Percentiles rank a stretch among this genome's conserved stretches.
Evolutionary conservation across 2,329 filamentous ascomycete genomes (phyloP).

Genomic region (Aspergillus sp.): DNA sequence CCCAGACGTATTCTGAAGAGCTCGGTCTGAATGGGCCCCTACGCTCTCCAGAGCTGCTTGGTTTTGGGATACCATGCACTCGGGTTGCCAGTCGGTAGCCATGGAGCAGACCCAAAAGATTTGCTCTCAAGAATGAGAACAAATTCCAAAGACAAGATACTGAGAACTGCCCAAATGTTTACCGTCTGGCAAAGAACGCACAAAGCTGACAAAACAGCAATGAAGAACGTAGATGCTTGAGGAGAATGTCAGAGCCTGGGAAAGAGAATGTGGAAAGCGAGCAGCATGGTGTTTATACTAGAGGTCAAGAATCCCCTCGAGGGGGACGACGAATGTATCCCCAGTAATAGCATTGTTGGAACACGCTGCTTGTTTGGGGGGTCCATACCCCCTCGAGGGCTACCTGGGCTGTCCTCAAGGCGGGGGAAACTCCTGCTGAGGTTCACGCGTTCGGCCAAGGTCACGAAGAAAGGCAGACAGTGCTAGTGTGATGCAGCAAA

Average conservation of each 20-base stretch:
- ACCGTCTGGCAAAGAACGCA: constrained; percentile 40
- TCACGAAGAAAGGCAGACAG: constrained; percentile 29
- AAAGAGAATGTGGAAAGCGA: constrained; percentile 46
- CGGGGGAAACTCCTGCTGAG: constrained; percentile 26
- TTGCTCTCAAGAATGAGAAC: constrained; percentile 42
- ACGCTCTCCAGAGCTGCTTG: constrained; percentile 37
- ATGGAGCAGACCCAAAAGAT: constrained; percentile 35
- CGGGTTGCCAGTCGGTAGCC: constrained; percentile 43
- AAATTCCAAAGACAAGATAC: constrained; percentile 37
- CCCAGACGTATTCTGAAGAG: constrained; percentile 44
- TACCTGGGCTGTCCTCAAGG: constrained; percentile 32
- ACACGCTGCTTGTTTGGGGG: constrained; percentile 34
- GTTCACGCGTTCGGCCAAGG: constrained; percentile 32
- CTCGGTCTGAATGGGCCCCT: constrained; percentile 37
- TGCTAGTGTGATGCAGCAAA: constrained; percentile 38
- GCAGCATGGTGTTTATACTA: constrained; percentile 42
- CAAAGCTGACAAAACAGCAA: constrained; percentile 28
- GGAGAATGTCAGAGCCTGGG: constrained; percentile 45
- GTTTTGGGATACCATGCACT: constrained; percentile 39
- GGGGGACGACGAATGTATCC: constrained; percentile 29
- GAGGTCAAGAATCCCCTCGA: constrained; percentile 30
- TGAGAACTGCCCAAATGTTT: constrained; percentile 38
- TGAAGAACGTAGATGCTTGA: constrained; percentile 40
- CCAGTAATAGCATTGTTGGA: constrained; percentile 37
- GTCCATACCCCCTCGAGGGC: constrained; percentile 35